Conservation (phyloP, 2,329 filamentous ascomycete genomes). For the Hypocreales sp. region DNA sequence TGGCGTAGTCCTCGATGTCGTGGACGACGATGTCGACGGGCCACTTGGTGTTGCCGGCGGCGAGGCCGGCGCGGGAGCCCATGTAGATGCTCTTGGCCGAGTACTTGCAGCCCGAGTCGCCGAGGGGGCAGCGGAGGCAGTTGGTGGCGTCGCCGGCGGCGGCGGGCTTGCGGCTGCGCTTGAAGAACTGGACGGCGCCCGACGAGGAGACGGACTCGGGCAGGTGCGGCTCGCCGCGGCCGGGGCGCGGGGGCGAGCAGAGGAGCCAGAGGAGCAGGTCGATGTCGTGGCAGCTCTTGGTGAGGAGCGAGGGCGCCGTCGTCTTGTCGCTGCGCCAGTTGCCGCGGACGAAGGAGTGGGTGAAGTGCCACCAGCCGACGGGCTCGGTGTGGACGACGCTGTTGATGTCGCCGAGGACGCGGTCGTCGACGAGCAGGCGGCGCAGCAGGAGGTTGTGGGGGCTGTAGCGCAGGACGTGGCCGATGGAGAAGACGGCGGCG, state of each 20-base stretch:
- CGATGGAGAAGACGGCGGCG: constrained; percentile 62
- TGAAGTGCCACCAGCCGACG: constrained; percentile 92
- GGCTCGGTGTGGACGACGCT: constrained; percentile 88
- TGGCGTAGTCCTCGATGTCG: constrained; percentile 69
- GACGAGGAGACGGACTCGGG: constrained; percentile 62
- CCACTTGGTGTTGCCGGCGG: constrained; percentile 56
- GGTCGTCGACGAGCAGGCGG: constrained; percentile 58
- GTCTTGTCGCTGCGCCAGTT: constrained; percentile 79
- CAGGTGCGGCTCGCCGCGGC: constrained; percentile 44
- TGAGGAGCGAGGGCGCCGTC: constrained; percentile 69
- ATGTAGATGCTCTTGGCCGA: constrained; percentile 75
- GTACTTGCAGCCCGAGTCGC: constrained; percentile 64
- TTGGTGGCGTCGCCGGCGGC: constrained; percentile 68
- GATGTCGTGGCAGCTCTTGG: constrained; percentile 93
- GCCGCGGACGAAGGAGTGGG: constrained; percentile 78
- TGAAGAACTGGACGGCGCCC: constrained; percentile 67
- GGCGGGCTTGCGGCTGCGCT: constrained; percentile 56
- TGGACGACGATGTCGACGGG: constrained; percentile 81
- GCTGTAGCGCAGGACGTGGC: constrained; percentile 85
- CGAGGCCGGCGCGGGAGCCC: constrained; percentile 45
- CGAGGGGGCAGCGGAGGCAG: constrained; percentile 56
- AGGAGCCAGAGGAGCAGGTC: constrained; percentile 87
- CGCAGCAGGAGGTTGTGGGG: constrained; percentile 82
- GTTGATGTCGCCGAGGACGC: constrained; percentile 67
- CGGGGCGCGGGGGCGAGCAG: constrained; percentile 46